These are phyloP conservation scores for Carex parvula DNA, from an alignment of 176 grass and related monocot genomes.

Conservation along the genomic window DNA sequence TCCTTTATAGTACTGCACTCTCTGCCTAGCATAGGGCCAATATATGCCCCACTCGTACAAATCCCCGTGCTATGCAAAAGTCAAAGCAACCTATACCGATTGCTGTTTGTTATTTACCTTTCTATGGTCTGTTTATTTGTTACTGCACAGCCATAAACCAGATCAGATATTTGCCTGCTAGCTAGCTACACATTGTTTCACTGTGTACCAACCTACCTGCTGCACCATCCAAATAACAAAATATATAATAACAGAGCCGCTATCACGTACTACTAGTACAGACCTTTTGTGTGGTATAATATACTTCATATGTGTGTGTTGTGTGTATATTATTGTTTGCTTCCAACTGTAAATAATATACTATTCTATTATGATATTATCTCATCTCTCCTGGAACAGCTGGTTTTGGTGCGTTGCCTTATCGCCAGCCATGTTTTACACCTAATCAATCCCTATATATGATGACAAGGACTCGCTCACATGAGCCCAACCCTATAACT, in stretches of 20 bases:
- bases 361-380: neutral
- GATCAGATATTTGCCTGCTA: neutral
- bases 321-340: constrained; percentile 7
- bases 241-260: neutral
- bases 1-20: constrained; percentile 23
- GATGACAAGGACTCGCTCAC: constrained; percentile 32
- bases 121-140: neutral
- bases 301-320: neutral
- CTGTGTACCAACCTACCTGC: constrained; percentile 8
- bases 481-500: constrained; percentile 29
- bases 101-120: constrained; percentile 14
- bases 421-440: constrained; percentile 25
- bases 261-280: constrained; percentile 16
- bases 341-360: neutral
- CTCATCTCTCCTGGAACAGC: neutral
- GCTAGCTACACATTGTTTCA: neutral
- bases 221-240: neutral
- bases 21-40: neutral
- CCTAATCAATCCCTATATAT: neutral
- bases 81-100: constrained; percentile 16
- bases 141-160: neutral
- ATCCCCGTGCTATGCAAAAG: constrained; percentile 24
- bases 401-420: constrained; percentile 17
- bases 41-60: constrained; percentile 23
- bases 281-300: neutral